Base-by-base conservation (phyloP, 164 flowering plant species). In the Stephania japonica region DNA sequence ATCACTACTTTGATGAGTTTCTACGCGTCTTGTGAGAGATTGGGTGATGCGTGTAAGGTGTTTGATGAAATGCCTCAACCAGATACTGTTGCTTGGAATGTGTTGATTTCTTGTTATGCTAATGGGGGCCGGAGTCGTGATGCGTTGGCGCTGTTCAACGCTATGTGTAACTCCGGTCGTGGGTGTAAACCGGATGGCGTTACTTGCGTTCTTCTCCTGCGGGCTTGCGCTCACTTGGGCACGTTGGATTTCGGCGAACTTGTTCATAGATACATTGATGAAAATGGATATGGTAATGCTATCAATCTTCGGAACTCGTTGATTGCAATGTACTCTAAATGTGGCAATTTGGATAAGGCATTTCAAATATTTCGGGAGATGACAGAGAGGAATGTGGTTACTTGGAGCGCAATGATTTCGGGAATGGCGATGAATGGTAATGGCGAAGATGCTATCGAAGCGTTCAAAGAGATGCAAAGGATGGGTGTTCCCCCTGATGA, bases 351-450 rank as follows among this genome's bases (percentile, higher is more conserved):
- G 42, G 69, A 67, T 32, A 67, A 67, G 43, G 69, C 69, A 0
- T 67, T 32, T 67, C 5, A n/a, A 6, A 43, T 67, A n/a, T 67
- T 67, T 67, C 69, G 32, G 18, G 21, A 42, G 69, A 67, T 67
- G 69, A 32, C 44, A 11, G 69, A 67, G 69, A 67, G 69, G 69
- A 67, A 67, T 67, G 69, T 67, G 69, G 69, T 67, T 67, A 67
- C 69, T 27, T 67, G 69, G 69, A 32, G 44, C 32, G 69, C 44
- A 4, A 16, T 67, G 44, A 67, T 67, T 67, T 32, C 16, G 32
- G 69, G 69, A 43, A 32, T 67, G 42, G 69, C 69, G n/a, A 67
- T 67, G 69, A 67, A 67, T 67, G 69, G 69, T 21, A 13, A 27
- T 67, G 69, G 43, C 6, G 14, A 27, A 32, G 69, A 32, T 42